A percentile compares a stretch with the other conserved stretches of the same genome.
These are phyloP conservation scores for Calonectria montana DNA, from an alignment of 2,329 filamentous ascomycete genomes.

Conservation along the genomic window DNA sequence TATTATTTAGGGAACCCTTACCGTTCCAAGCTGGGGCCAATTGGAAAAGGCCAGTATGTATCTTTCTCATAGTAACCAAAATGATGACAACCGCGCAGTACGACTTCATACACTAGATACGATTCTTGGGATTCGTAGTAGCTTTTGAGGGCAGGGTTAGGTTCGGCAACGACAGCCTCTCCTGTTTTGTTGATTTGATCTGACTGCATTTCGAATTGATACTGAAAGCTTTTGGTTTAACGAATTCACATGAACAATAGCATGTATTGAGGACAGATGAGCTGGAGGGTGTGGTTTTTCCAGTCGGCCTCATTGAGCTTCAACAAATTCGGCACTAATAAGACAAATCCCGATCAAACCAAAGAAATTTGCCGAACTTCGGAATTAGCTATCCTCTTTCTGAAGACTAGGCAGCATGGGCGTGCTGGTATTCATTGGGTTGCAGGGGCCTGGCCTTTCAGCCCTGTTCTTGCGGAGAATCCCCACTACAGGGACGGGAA, in stretches of 20 bases:
- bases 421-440: neutral
- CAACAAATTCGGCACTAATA: neutral
- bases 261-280: neutral
- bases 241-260: neutral
- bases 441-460: neutral
- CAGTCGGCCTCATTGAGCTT: neutral
- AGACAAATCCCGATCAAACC: neutral
- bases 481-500: slow-evolving; percentile 9
- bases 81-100: slow-evolving; percentile 61
- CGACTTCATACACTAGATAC: slow-evolving; percentile 54
- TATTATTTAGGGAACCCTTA: neutral
- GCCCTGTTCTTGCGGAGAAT: slow-evolving; percentile 9
- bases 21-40: slow-evolving; percentile 49
- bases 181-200: neutral
- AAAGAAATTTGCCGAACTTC: neutral
- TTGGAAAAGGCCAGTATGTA: slow-evolving; percentile 60
- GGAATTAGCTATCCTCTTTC: neutral
- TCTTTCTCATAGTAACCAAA: slow-evolving; percentile 61
- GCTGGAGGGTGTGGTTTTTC: neutral
- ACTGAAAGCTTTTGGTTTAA: neutral
- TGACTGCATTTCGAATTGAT: neutral
- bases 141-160: slow-evolving; percentile 52
- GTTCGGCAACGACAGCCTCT: slow-evolving; percentile 47
- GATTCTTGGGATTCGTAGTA: slow-evolving; percentile 61
- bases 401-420: neutral